Evolutionary conservation across 1,139 yeast genomes (phyloP), one percentile per base, ranked within the genome.

Genomic region (Pneumocystis sp.): DNA sequence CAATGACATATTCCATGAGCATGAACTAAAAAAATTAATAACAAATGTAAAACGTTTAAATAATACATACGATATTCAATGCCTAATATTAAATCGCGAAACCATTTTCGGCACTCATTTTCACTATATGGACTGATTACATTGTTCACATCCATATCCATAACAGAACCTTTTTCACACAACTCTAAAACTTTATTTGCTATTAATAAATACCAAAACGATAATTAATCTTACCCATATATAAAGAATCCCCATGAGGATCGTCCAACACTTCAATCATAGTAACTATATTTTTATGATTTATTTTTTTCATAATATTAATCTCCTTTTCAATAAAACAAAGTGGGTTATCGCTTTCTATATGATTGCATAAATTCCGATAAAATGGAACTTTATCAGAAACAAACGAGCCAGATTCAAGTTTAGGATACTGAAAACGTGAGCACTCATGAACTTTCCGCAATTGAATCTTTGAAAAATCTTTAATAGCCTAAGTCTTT

Each of bases 1-100:
- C 97, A 82, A 75, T 93, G 98, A 21, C 93, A 87, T 63, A 93
- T 89, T 1, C 97, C 97, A 73, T 89, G 96, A 67, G 87, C 81
- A 76, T 93, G 98, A 69, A 93, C 61, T 34, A 19, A 73, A 82
- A 85, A 50, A 50, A 50, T 25, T 10, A 50, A 25, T 15, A 50
- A 25, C 5, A 25, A 50, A 25, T 12, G 4, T 31, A 50, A 0
- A 86, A 82, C 7, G 12, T 19, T 1, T 17, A 40, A 40, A 19
- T 21, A 15, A 25, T 34, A 34, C 39, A 15, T 40, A 61, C 63
- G 76, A 75, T 91, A 93, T 74, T 93, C 97, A 61, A 93, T 79
- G 0, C 97, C 98, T 42, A 89, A 79, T 8, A 93, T 80, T 64
- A 93, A 90, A 72, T 93, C 97, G 68, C 96, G 80, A 71, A 93